Base-by-base conservation (phyloP, 176 grass and related monocot species). In the Echinochloa phyllopogon region DNA sequence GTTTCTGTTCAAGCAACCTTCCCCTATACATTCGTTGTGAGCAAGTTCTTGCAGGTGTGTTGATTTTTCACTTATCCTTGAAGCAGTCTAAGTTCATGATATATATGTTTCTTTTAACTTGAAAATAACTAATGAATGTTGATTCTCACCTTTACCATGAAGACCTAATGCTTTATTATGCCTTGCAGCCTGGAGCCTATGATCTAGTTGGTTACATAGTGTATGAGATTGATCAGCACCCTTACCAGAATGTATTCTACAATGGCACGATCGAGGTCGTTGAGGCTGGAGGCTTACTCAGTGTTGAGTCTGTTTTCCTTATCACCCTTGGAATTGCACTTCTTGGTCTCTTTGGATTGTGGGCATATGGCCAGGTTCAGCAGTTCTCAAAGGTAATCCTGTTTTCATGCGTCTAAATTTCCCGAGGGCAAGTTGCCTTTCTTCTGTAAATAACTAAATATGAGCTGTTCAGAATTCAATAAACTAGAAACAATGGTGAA, bases 231-330 rank as follows among this genome's bases (percentile, higher is more conserved):
- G 96, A 99, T 60, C 89, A 99, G 77, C 89, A 96, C 48, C 88
- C 84, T 11, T 96, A 96, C 68, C 86, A 89, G 75, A 95, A 83
- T 69, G 90, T 99, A 11, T 99, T 99, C 82, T 99, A 99, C 85
- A 99, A 99, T 41, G 89, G 96, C 81, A 92, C 96, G 10, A 42
- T 99, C 9, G 96, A 99, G 76, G 91, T 99, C 37, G 88, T 96
- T 92, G 96, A 99, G 84, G 86, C 72, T 49, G 96, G 96, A 77
- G 91, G 89, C 14, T 91, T 99, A 36, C 83, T 96, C 37, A 96
- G 93, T 69, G 87, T 95, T n/a, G 96, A 99, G 78, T 99, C 96
- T 68, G 91, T 99, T 48, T 99, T 99, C 85, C 96, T 99, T 86
- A 70, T 99, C 27, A 94, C 93, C 69, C 91, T 99, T 68, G 96